Evolutionary conservation across 2,329 filamentous ascomycete species (phyloP).

Genomic region (Alternaria sp.): DNA sequence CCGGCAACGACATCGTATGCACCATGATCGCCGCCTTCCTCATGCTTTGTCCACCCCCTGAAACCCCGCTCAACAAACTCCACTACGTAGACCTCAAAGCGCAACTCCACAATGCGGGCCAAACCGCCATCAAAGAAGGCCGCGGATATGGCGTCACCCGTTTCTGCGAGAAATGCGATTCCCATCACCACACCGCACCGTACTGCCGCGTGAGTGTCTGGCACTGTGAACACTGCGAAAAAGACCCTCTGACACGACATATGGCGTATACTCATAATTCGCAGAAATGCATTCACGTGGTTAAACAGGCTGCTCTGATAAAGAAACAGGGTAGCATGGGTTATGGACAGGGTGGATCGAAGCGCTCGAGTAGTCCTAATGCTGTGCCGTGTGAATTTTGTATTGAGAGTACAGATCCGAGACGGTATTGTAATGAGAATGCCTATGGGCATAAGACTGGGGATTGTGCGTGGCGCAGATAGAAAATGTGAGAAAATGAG

Average conservation of each 20-base stretch:
- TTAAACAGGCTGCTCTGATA: background rate
- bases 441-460: conserved; percentile 6
- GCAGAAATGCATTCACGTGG: background rate
- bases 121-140: background rate
- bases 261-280: background rate
- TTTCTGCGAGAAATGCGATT: background rate
- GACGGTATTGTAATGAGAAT: background rate
- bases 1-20: conserved; percentile 19
- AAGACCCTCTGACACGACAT: background rate
- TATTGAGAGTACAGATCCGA: conserved; percentile 5
- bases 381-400: conserved; percentile 7
- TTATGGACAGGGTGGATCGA: background rate
- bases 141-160: background rate
- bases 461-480: conserved; percentile 2
- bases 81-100: background rate
- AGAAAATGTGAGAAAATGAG: background rate
- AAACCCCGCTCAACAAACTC: background rate
- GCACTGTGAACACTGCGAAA: background rate
- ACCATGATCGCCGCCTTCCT: conserved; percentile 18
- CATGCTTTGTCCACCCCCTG: background rate
- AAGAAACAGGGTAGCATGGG: background rate
- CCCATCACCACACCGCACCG: background rate
- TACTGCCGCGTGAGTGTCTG: background rate
- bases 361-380: background rate
- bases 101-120: background rate